Evolutionary conservation across 306 rosid species (phyloP), one percentile per base, ranked within the genome.

Genomic region (Arachis hypogaea): DNA sequence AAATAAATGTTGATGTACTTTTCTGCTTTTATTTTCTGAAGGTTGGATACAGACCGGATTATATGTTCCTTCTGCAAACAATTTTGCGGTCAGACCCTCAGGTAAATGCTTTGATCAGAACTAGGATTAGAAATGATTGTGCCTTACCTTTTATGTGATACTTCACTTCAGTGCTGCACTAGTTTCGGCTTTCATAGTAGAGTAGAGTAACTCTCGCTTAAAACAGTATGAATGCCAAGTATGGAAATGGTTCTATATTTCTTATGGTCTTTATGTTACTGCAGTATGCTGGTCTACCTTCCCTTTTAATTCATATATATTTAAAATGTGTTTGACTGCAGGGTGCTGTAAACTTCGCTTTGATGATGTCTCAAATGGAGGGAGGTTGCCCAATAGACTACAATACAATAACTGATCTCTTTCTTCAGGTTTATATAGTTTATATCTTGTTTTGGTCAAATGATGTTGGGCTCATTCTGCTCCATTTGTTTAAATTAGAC

Each of bases 321-420:
- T 69, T 22, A 47, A 9, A 77, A 12, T 61, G 8, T 43, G 70
- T 50, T 82, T 77, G 59, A 50, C n/a, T 75, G 42, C 73, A 90
- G 96, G 93, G 91, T 81, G 96, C 96, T 56, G 93, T 90, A 73
- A 90, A 90, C 82, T 90, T 90, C 79, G 96, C 96, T 49, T 79
- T 90, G 56, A 90, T 90, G 96, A 90, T 90, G 96, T 86, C 96
- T 47, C 93, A 90, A 90, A 90, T 90, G 96, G 96, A 90, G 73
- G 93, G 93, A 71, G 96, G 96, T 66, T 90, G 93, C 73, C 96
- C 93, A 3, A 74, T 90, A 55, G 96, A 90, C 84, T 90, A 90
- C 83, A 90, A 90, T 75, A 90, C 91, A 69, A 90, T 90, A 75
- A 85, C 96, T 5, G 96, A 90, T 75, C 91, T 90, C 69, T 90